phyloP scores from a whole-genome alignment of 352 stramenopile genomes.

The Globisporangium radiosum region DNA sequence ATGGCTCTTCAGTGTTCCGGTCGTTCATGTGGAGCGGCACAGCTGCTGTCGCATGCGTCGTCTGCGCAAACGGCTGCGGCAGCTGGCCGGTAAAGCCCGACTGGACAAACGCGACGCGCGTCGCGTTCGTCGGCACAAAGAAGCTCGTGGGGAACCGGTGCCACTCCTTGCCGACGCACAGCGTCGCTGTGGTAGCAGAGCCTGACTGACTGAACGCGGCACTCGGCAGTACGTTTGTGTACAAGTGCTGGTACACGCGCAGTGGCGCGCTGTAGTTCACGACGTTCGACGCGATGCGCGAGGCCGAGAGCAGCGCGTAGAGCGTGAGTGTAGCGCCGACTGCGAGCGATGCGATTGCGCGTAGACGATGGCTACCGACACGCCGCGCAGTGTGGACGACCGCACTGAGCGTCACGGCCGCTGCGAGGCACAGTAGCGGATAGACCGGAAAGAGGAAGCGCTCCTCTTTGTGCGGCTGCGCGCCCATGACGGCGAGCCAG shows the following conservation, averaged over 20 bases:
- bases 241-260: conserved; percentile 62
- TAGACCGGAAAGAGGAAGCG: conserved; percentile 97
- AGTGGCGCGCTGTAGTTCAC: conserved; percentile 70
- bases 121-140: conserved; percentile 87
- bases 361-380: conserved; percentile 15
- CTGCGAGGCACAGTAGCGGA: conserved; percentile 82
- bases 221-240: conserved; percentile 50
- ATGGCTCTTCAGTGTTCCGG: conserved; percentile 87
- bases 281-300: conserved; percentile 55
- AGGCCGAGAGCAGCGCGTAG: conserved; percentile 49
- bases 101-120: conserved; percentile 87
- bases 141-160: conserved; percentile 95
- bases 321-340: conserved; percentile 35
- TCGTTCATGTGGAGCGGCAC: conserved; percentile 91
- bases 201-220: conserved; percentile 10
- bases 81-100: conserved; percentile 92
- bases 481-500: conserved; percentile 91
- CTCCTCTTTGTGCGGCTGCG: conserved; percentile 98
- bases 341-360: conserved; percentile 22
- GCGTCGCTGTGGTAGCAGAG: conserved; percentile 18
- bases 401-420: conserved; percentile 64
- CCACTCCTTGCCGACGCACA: conserved; percentile 98
- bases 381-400: conserved; percentile 27
- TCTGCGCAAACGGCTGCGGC: conserved; percentile 88
- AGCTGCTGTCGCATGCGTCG: conserved; percentile 50